Evolutionary conservation across 164 flowering plant species (phyloP).

Genomic region (Stephania cephalantha): DNA sequence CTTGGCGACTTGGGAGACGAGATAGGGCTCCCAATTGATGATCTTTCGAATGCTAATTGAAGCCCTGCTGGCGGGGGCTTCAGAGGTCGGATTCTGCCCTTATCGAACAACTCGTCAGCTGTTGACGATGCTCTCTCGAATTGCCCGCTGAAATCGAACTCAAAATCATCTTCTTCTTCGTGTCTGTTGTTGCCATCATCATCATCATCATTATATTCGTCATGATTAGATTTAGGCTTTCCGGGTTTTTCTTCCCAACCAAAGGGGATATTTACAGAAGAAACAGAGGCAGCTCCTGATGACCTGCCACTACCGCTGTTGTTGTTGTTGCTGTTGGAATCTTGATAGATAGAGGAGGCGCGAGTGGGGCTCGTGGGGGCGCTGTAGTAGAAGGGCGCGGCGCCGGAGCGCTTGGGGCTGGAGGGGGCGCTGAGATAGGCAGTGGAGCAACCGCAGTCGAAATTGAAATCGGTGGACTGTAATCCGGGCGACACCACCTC

Average conservation of each 20-base stretch:
- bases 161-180: conserved; percentile 38
- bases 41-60: conserved; percentile 8
- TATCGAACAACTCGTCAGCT: conserved; percentile 73
- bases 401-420: conserved; percentile 27
- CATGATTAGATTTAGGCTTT: conserved; percentile 28
- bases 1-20: conserved; percentile 32
- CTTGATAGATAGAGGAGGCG: conserved; percentile 19
- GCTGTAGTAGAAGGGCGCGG: conserved; percentile 23
- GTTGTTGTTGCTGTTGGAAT: conserved; percentile 11
- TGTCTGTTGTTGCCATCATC: not conserved
- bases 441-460: conserved; percentile 26
- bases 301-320: not conserved
- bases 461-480: conserved; percentile 21
- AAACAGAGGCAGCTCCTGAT: not conserved
- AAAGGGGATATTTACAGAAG: conserved; percentile 23
- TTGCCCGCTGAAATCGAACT: conserved; percentile 46
- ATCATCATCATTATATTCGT: not conserved
- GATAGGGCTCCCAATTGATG: conserved; percentile 8
- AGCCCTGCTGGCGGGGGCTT: conserved; percentile 42
- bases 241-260: conserved; percentile 50
- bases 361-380: conserved; percentile 38
- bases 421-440: conserved; percentile 35
- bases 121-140: conserved; percentile 30
- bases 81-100: conserved; percentile 51
- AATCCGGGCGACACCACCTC: conserved; percentile 18